Conservation (phyloP, 2,329 filamentous ascomycete species). For the Ceratocystis colombiana region DNA sequence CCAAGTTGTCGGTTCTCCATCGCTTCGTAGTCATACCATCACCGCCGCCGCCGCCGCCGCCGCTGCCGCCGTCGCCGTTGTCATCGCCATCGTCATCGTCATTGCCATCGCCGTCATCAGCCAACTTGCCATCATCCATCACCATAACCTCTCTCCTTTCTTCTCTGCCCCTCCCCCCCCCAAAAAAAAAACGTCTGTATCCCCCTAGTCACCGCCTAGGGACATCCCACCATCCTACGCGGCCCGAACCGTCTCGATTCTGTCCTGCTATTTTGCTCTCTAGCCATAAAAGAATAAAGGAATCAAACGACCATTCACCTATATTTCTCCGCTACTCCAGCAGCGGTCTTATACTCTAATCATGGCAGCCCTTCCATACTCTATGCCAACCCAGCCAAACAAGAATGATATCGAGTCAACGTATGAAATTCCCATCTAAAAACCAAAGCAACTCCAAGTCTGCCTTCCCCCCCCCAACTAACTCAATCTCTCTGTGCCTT, state of each 20-base stretch:
- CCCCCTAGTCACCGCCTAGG: neutral
- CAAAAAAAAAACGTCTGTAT: neutral
- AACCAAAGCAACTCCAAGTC: neutral
- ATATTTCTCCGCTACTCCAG: constrained; percentile 3
- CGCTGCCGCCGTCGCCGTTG: neutral
- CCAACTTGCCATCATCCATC: neutral
- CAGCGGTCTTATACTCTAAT: constrained; percentile 24
- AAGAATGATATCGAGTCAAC: constrained; percentile 50
- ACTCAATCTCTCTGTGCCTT: neutral
- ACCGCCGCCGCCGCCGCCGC: neutral
- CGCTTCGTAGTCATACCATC: neutral
- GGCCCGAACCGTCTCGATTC: no score
- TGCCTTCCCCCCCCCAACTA: neutral
- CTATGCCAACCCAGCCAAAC: constrained; percentile 51
- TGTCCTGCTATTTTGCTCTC: neutral
- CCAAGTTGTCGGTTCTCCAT: neutral
- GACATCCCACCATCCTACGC: no score
- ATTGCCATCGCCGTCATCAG: neutral
- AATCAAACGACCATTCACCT: neutral
- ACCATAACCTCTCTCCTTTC: neutral
- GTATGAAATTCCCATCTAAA: constrained; percentile 30
- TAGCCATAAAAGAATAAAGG: no score
- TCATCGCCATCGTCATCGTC: neutral
- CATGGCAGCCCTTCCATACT: constrained; percentile 32
- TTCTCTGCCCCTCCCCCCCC: neutral